Evolutionary conservation across 208 protist genomes (phyloP).

Genomic region (Balamuthia mandrillaris): DNA sequence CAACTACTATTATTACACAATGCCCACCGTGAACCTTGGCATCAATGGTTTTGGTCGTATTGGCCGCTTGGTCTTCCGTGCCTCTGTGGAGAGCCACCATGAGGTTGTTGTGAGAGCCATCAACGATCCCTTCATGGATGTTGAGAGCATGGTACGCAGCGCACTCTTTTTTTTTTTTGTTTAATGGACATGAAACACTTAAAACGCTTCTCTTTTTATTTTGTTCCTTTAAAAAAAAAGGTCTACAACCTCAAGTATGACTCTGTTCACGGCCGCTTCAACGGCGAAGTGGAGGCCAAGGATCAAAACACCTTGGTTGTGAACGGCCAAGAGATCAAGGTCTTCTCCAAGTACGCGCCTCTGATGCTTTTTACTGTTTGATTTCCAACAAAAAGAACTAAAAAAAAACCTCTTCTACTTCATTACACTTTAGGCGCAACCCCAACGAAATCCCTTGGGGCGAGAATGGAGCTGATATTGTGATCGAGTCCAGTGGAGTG

Average conservation of each 20-base stretch:
- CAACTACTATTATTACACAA: no score
- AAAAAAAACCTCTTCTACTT: not conserved
- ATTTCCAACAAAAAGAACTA: no score
- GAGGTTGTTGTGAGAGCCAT: slow-evolving; percentile 83
- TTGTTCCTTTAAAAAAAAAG: no score
- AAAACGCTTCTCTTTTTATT: not conserved
- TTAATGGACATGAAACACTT: not conserved
- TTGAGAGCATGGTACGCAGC: slow-evolving; percentile 92
- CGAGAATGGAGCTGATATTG: slow-evolving; percentile 86
- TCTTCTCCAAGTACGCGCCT: slow-evolving; percentile 53
- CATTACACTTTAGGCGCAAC: slow-evolving; percentile 60
- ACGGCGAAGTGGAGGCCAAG: slow-evolving; percentile 58
- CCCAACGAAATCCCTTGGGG: slow-evolving; percentile 92
- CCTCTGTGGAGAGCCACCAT: slow-evolving; percentile 70
- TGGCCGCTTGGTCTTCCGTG: slow-evolving; percentile 85
- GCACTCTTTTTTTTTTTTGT: slow-evolving; percentile 21
- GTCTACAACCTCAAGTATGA: slow-evolving; percentile 89
- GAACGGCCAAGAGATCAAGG: slow-evolving; percentile 65
- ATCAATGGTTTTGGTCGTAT: slow-evolving; percentile 96
- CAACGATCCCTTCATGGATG: slow-evolving; percentile 90
- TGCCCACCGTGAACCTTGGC: slow-evolving; percentile 71
- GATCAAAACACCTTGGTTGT: slow-evolving; percentile 60
- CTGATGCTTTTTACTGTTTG: no score
- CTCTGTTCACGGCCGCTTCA: slow-evolving; percentile 89
- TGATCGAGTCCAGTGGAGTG: slow-evolving; percentile 98